These are phyloP conservation scores for Salix arbutifolia DNA, from an alignment of 345 rosid genomes.

Conservation along the genomic window DNA sequence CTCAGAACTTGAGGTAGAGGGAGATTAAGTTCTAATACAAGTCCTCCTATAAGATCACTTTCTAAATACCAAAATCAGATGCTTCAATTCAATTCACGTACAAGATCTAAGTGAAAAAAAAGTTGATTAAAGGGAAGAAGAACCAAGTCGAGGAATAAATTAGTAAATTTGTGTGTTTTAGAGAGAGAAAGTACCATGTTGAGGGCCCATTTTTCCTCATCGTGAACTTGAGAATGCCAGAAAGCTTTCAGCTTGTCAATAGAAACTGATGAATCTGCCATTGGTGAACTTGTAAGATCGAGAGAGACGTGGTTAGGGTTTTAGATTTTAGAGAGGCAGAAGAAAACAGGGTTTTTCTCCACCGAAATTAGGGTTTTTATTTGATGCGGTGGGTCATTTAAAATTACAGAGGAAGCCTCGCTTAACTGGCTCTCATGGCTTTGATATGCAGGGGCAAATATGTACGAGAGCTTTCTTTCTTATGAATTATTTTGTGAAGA, in stretches of 20 bases:
- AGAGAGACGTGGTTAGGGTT: not conserved
- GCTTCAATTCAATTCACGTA: too few relatives aligned
- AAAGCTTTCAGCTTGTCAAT: constrained; percentile 50
- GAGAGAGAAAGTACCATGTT: constrained; percentile 43
- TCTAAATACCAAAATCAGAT: too few relatives aligned
- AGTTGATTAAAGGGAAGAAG: too few relatives aligned
- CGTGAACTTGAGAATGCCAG: constrained; percentile 61
- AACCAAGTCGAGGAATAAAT: not conserved
- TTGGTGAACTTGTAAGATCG: constrained; percentile 15
- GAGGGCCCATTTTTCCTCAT: constrained; percentile 69
- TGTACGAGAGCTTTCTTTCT: too few relatives aligned
- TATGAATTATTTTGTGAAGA: too few relatives aligned
- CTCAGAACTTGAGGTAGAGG: too few relatives aligned
- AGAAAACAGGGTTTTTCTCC: not conserved
- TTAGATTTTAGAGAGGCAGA: constrained; percentile 18
- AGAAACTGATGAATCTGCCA: constrained; percentile 48
- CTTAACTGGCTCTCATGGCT: not conserved
- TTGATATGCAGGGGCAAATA: not conserved
- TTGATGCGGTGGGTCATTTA: not conserved
- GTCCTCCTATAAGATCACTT: too few relatives aligned
- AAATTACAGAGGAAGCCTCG: constrained; percentile 3
- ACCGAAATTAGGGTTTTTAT: not conserved
- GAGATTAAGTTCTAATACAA: too few relatives aligned
- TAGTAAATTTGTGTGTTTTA: not conserved
- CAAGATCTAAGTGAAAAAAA: not conserved